These are phyloP conservation scores for Asterella californica DNA, from an alignment of 225 moss, liverwort and hornwort species.

Conservation along the genomic window DNA sequence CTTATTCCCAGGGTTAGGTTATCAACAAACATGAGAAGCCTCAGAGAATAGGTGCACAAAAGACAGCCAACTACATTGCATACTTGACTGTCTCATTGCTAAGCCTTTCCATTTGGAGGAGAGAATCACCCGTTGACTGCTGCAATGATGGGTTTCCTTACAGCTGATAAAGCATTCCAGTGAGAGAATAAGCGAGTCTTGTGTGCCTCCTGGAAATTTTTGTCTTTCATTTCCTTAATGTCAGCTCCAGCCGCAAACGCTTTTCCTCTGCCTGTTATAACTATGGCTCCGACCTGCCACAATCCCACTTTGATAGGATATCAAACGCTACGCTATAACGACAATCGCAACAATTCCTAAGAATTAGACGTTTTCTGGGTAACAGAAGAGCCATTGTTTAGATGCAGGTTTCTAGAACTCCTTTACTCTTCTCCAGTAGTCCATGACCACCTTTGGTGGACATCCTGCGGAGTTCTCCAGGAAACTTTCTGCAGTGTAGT, in stretches of 20 bases:
- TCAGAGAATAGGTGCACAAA: background rate
- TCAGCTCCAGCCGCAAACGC: conserved; percentile 96
- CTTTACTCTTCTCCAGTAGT: background rate
- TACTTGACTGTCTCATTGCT: background rate
- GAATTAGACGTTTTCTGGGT: background rate
- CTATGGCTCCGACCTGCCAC: conserved; percentile 77
- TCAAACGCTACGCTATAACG: background rate
- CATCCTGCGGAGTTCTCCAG: background rate
- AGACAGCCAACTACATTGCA: background rate
- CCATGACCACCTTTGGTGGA: background rate
- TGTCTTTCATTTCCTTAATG: conserved; percentile 91
- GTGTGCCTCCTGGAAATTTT: conserved; percentile 59
- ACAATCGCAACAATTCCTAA: background rate
- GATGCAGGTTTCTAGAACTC: background rate
- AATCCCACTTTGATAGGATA: background rate
- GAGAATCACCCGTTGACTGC: conserved; percentile 76
- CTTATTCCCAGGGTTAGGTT: background rate
- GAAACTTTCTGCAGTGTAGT: background rate
- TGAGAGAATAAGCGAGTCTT: conserved; percentile 57
- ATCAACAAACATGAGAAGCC: background rate
- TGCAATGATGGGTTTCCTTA: conserved; percentile 76
- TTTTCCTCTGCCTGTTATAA: conserved; percentile 82
- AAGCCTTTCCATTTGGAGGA: background rate
- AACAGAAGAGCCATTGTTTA: too few species aligned
- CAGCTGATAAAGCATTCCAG: conserved; percentile 57